Evolutionary conservation across 1,284 basidiomycete genomes (phyloP).

Genomic region (Lentinula novae-zelandiae): DNA sequence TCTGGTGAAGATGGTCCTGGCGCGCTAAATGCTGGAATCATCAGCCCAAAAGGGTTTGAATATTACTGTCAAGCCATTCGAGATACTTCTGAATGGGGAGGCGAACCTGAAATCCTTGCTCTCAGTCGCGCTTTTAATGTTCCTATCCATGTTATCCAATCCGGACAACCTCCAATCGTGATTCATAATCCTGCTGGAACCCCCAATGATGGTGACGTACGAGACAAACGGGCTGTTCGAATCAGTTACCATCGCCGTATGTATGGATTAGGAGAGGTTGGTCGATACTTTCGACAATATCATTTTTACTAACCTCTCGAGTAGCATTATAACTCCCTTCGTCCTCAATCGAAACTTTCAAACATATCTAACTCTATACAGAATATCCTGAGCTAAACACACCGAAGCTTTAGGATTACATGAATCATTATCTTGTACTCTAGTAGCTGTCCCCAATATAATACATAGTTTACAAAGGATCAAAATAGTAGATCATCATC

Average conservation of each 20-base stretch:
- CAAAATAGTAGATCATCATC: constrained; percentile 56
- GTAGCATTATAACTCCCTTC: constrained; percentile 88
- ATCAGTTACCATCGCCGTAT: constrained; percentile 90
- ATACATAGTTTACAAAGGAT: constrained; percentile 11
- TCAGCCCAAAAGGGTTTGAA: constrained; percentile 67
- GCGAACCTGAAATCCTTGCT: constrained; percentile 95
- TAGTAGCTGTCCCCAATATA: constrained; percentile 3
- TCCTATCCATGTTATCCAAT: constrained; percentile 92
- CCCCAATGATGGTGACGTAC: constrained; percentile 27
- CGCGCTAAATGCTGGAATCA: constrained; percentile 68
- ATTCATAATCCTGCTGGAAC: constrained; percentile 61
- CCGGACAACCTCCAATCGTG: constrained; percentile 78
- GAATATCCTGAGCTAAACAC: constrained; percentile 28
- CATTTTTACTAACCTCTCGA: constrained; percentile 11
- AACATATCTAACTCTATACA: constrained; percentile 36
- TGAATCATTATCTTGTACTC: constrained; percentile 18
- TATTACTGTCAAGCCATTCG: constrained; percentile 81
- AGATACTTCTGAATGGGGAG: constrained; percentile 91
- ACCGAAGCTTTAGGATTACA: background rate
- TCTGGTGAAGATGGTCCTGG: constrained; percentile 74
- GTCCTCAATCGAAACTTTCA: constrained; percentile 46
- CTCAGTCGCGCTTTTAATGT: constrained; percentile 81
- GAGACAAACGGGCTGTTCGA: constrained; percentile 50
- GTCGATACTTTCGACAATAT: constrained; percentile 22
- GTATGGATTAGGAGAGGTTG: constrained; percentile 92